Evolutionary conservation across 148 eudicot species (phyloP).

Genomic region (Rhododendron kiyosumense): DNA sequence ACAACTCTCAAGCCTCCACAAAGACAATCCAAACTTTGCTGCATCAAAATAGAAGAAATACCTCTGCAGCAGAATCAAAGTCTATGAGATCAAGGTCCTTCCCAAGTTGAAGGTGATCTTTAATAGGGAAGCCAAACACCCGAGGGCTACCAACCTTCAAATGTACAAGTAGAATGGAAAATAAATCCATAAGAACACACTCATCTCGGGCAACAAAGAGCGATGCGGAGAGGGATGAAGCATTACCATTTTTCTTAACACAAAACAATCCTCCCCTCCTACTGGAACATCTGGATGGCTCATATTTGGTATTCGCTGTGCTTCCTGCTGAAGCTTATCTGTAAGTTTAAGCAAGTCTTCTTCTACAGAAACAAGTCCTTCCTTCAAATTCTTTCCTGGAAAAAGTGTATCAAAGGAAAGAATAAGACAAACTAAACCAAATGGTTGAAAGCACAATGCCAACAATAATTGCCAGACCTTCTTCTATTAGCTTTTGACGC

Average conservation of each 20-base stretch:
- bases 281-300: slow-evolving; percentile 90
- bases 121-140: slow-evolving; percentile 57
- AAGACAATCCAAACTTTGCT: neutral
- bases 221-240: neutral
- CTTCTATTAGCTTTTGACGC: slow-evolving; percentile 82
- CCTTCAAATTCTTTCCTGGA: slow-evolving; percentile 82
- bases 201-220: neutral
- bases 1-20: neutral
- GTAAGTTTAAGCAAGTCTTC: slow-evolving; percentile 74
- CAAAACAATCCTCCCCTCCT: slow-evolving; percentile 78
- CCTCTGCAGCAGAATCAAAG: slow-evolving; percentile 94
- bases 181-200: neutral
- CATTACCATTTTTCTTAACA: slow-evolving; percentile 61
- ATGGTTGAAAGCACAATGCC: neutral
- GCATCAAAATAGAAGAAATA: slow-evolving; percentile 22
- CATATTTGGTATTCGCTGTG: slow-evolving; percentile 92
- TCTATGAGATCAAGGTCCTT: slow-evolving; percentile 89
- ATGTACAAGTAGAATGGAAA: slow-evolving; percentile 2
- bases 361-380: slow-evolving; percentile 60
- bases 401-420: slow-evolving; percentile 7
- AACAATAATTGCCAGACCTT: slow-evolving; percentile 41
- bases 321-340: slow-evolving; percentile 87
- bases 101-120: slow-evolving; percentile 85
- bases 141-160: slow-evolving; percentile 59
- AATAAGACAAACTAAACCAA: slow-evolving; percentile 8